A percentile compares a stretch with the other conserved stretches of the same genome.
These are phyloP conservation scores for Pleurotus sapidus DNA, from an alignment of 768 basidiomycete species.

Conservation along the genomic window DNA sequence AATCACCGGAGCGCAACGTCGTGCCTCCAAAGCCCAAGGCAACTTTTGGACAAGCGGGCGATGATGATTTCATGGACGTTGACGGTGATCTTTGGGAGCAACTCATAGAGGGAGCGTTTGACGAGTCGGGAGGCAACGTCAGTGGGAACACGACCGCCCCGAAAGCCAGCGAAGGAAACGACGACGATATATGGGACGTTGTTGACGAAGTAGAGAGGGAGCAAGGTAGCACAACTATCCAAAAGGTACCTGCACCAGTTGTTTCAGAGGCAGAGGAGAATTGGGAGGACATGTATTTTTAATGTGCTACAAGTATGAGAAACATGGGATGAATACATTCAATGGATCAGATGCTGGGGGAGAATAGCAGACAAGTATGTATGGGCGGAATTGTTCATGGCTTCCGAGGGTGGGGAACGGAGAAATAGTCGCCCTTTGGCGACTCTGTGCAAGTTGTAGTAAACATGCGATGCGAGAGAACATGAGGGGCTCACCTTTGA, in stretches of 20 bases:
- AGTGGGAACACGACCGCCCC: background rate
- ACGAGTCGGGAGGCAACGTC: slow-evolving; percentile 3
- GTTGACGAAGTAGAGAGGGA: slow-evolving; percentile 51
- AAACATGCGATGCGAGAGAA: background rate
- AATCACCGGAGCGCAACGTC: background rate
- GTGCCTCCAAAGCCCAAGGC: background rate
- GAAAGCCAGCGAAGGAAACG: slow-evolving; percentile 28
- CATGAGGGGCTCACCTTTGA: background rate
- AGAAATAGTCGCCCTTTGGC: no score
- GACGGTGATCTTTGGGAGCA: slow-evolving; percentile 64
- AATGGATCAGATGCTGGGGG: no score
- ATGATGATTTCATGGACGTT: slow-evolving; percentile 16
- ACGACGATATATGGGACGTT: slow-evolving; percentile 75
- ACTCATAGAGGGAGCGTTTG: slow-evolving; percentile 6
- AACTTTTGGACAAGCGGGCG: background rate
- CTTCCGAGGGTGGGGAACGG: no score
- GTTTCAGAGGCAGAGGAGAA: slow-evolving; percentile 37
- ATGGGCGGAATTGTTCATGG: no score
- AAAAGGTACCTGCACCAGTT: slow-evolving; percentile 12
- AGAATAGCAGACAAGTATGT: no score
- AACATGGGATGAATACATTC: no score
- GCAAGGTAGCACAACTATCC: slow-evolving; percentile 14
- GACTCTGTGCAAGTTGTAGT: no score
- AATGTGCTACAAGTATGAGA: no score
- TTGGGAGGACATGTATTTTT: slow-evolving; percentile 65